Conservation (phyloP, 805 yeast genomes). For the Myxozyma sirexii region DNA sequence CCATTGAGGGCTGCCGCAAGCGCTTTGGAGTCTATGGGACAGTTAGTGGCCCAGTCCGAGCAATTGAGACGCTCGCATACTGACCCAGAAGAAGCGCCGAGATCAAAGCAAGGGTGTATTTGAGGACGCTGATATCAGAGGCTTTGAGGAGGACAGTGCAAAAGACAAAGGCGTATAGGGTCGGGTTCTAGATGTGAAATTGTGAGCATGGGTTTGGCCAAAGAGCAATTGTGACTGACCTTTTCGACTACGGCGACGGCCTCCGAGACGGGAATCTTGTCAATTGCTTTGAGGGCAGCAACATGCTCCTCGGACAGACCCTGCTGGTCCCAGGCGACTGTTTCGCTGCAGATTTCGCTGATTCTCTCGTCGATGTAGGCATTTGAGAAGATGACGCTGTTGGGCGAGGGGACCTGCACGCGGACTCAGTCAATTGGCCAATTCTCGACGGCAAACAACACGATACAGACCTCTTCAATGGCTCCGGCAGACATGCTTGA, state of each 20-base stretch:
- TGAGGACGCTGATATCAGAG: slow-evolving; percentile 64
- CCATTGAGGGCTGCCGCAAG: slow-evolving; percentile 13
- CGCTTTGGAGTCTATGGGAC: slow-evolving; percentile 1
- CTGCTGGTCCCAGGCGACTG: slow-evolving; percentile 91
- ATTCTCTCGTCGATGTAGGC: slow-evolving; percentile 61
- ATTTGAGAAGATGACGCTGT: slow-evolving; percentile 57
- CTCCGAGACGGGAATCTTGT: slow-evolving; percentile 44
- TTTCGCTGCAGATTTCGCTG: slow-evolving; percentile 60
- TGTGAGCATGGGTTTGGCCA: not conserved
- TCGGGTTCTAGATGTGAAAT: slow-evolving; percentile 10
- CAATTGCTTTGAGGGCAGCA: slow-evolving; percentile 56
- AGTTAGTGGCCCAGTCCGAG: not conserved
- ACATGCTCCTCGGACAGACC: slow-evolving; percentile 72
- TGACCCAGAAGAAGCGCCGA: slow-evolving; percentile 53
- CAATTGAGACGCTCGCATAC: not conserved
- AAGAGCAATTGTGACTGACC: not conserved
- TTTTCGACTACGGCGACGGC: slow-evolving; percentile 26
- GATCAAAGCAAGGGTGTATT: slow-evolving; percentile 62
- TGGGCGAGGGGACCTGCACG: slow-evolving; percentile 33
- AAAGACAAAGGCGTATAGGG: slow-evolving; percentile 18
- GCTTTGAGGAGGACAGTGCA: slow-evolving; percentile 53
- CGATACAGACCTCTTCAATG: slow-evolving; percentile 3
- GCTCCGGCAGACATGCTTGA: slow-evolving; percentile 25
- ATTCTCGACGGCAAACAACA: not conserved
- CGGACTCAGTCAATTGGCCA: not conserved